These are phyloP conservation scores for Mycena vulgaris DNA, from an alignment of 768 basidiomycete genomes.

Conservation along the genomic window DNA sequence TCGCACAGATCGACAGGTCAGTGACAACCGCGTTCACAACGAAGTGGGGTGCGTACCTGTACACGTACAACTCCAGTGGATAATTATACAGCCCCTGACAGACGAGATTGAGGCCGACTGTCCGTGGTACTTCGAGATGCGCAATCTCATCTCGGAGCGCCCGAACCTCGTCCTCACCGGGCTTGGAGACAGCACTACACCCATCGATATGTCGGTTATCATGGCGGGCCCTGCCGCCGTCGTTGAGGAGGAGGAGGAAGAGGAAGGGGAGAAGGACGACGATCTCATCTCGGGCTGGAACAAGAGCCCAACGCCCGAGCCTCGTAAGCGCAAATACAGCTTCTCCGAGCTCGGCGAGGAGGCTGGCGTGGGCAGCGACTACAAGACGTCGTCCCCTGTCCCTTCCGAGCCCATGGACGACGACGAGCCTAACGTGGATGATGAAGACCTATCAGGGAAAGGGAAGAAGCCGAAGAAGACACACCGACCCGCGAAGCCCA, in stretches of 20 bases:
- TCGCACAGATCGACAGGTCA: neutral
- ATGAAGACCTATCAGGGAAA: neutral
- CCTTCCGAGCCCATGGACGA: neutral
- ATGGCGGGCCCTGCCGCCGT: neutral
- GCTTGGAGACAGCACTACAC: neutral
- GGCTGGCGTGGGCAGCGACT: neutral
- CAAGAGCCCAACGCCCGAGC: neutral
- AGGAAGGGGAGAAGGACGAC: neutral
- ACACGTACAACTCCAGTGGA: neutral
- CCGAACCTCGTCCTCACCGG: constrained; percentile 2
- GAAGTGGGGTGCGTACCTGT: too few species aligned
- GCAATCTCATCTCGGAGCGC: neutral
- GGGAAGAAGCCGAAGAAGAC: neutral
- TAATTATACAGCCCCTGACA: neutral
- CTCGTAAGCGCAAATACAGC: neutral
- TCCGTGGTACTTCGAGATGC: too few species aligned
- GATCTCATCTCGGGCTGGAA: neutral
- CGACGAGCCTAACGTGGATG: neutral
- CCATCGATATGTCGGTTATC: neutral
- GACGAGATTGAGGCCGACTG: neutral
- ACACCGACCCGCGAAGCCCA: constrained; percentile 10
- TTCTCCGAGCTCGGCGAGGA: neutral
- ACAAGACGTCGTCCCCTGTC: neutral
- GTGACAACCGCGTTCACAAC: too few species aligned
- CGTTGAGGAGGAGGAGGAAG: neutral